Evolutionary conservation across 2,329 filamentous ascomycete genomes (phyloP).

Genomic region (Colletotrichum abscissum): DNA sequence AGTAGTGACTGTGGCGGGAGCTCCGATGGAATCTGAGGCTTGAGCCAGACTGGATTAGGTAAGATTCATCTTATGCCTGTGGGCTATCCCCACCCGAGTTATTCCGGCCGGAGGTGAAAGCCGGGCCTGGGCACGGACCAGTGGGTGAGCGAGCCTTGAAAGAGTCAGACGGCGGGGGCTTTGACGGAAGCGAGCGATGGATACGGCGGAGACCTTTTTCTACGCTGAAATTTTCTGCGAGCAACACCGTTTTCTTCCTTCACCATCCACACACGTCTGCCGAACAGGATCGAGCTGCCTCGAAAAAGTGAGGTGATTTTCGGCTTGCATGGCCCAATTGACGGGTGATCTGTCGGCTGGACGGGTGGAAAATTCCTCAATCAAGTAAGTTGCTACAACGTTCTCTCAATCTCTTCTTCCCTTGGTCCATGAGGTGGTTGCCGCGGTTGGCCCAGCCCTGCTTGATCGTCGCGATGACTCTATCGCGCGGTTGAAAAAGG

Average conservation of each 20-base stretch:
- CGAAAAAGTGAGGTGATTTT: slow-evolving; percentile 29
- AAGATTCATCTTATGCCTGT: neutral
- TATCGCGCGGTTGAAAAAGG: neutral
- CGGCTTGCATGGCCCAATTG: slow-evolving; percentile 38
- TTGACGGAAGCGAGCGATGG: slow-evolving; percentile 31
- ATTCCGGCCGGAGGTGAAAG: neutral
- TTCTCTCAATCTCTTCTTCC: slow-evolving; percentile 19
- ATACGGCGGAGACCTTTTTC: slow-evolving; percentile 29
- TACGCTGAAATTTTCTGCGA: slow-evolving; percentile 32
- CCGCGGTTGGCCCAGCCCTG: neutral
- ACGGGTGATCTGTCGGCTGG: slow-evolving; percentile 34
- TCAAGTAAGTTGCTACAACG: slow-evolving; percentile 37
- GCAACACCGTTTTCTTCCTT: neutral
- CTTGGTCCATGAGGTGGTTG: slow-evolving; percentile 14
- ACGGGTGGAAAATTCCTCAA: slow-evolving; percentile 37
- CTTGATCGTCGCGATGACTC: neutral
- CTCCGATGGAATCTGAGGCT: accelerated
- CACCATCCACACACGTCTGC: slow-evolving; percentile 33
- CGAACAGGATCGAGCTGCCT: slow-evolving; percentile 25
- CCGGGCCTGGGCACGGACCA: neutral
- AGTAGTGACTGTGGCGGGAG: neutral
- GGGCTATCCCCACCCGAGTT: slow-evolving; percentile 6
- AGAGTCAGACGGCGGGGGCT: slow-evolving; percentile 20
- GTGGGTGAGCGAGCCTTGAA: slow-evolving; percentile 11
- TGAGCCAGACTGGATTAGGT: too few species aligned